Evolutionary conservation across 2,329 filamentous ascomycete species (phyloP).

Genomic region (Hortaea sp.): DNA sequence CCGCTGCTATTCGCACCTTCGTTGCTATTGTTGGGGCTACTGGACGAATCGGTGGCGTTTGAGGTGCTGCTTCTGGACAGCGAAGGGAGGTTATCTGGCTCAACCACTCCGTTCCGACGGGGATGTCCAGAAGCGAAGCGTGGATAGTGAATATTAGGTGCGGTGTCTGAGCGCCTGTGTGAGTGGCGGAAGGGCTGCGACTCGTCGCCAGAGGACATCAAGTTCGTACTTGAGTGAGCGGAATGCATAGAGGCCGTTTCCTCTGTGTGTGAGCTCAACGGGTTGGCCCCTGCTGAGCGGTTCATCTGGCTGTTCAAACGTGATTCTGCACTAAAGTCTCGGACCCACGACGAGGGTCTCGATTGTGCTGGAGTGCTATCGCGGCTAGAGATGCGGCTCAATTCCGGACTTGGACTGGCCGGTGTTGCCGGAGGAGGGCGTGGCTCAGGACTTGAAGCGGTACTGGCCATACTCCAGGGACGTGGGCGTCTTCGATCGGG

Average conservation of each 20-base stretch:
- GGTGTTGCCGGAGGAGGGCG: constrained; percentile 55
- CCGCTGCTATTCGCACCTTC: constrained; percentile 15
- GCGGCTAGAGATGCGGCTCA: constrained; percentile 38
- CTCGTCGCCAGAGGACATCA: constrained; percentile 15
- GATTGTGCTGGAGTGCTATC: constrained; percentile 24
- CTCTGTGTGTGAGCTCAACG: constrained; percentile 23
- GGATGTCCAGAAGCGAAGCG: constrained; percentile 53
- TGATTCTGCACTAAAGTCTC: constrained; percentile 20
- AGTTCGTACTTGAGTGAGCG: constrained; percentile 21
- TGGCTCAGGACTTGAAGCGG: constrained; percentile 32
- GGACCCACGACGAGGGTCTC: constrained; percentile 22
- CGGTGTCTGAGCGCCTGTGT: constrained; percentile 24
- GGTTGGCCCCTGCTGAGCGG: constrained; percentile 17
- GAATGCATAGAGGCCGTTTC: constrained; percentile 24
- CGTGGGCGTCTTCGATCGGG: constrained; percentile 31
- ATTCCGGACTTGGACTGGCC: constrained; percentile 44
- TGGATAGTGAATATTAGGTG: constrained; percentile 33
- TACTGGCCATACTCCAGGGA: constrained; percentile 26
- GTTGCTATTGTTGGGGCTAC: constrained; percentile 25
- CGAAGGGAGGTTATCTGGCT: constrained; percentile 46
- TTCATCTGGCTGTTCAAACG: constrained; percentile 22
- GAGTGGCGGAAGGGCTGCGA: constrained; percentile 14
- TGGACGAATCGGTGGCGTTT: constrained; percentile 20
- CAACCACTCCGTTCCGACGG: constrained; percentile 54
- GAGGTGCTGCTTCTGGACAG: constrained; percentile 21